phyloP scores from a whole-genome alignment of 176 grass and related monocot genomes.

The Chloris gayana region DNA sequence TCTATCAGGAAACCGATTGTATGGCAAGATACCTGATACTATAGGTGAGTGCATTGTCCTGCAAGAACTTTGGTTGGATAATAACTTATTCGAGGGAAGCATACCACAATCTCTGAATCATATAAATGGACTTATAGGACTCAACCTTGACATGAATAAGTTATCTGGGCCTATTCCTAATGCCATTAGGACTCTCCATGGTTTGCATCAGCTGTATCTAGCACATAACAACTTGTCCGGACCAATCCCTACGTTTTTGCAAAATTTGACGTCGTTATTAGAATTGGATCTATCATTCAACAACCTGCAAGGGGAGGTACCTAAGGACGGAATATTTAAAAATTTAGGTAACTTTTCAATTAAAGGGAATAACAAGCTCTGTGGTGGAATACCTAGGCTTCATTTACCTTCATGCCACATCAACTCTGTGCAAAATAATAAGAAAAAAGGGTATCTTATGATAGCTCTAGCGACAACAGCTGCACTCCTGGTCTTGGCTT shows the following conservation, averaged over 20 bases:
- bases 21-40: slow-evolving; percentile 26
- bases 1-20: slow-evolving; percentile 26
- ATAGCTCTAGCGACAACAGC: neutral
- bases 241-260: slow-evolving; percentile 6
- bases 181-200: neutral
- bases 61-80: slow-evolving; percentile 25
- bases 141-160: slow-evolving; percentile 22
- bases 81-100: slow-evolving; percentile 20
- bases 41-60: slow-evolving; percentile 27
- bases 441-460: neutral
- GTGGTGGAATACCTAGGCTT: slow-evolving; percentile 31
- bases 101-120: slow-evolving; percentile 14
- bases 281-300: slow-evolving; percentile 39
- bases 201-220: neutral
- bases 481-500: neutral
- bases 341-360: slow-evolving; percentile 28
- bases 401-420: neutral
- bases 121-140: neutral
- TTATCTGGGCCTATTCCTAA: neutral
- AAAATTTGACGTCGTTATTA: neutral
- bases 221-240: slow-evolving; percentile 42
- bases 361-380: slow-evolving; percentile 13
- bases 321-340: slow-evolving; percentile 27
- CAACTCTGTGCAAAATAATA: neutral
- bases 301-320: slow-evolving; percentile 36